Base-by-base conservation (phyloP, 2,329 filamentous ascomycete species). In the Byssochlamys sp. region DNA sequence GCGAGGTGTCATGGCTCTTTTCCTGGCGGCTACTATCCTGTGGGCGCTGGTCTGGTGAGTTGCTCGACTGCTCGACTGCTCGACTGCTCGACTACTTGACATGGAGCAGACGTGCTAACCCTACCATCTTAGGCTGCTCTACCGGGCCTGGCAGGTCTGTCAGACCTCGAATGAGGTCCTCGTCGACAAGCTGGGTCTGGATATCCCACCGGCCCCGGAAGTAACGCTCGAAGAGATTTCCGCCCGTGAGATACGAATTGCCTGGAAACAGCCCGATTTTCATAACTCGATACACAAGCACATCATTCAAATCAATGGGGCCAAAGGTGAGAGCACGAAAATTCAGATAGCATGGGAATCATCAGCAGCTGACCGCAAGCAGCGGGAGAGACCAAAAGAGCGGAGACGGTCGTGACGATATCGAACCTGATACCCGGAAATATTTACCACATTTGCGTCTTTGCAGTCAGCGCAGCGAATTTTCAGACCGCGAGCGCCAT, bases 361-460 rank as follows among this genome's bases (percentile, higher is more conserved):
- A 55, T 51, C 48, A 25, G 26, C 24, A 26, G 53, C 62, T 66
- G 58, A 69, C 45, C 19, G 33, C 52, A 33, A 55, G 61, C 69
- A 90, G 89, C 96, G 62, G 94, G 91, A 65, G 90, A 96, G 68
- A 90, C 91, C 51, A 86, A 84, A 62, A 84, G 85, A 65, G 82
- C 84, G 63, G 90, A 95, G 71, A 90, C 88, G 0, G 89, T 90
- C n/a, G 91, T 96, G 55, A 91, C 89, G 52, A 91, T 99, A 57
- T 91, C 88, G 31, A 90, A 91, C 45, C 80, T 99, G 6, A 86
- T 88, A 65, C 91, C 94, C 0, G 86, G 88, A 62, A 89, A 89
- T 66, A 95, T 91, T 67, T 97, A 97, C 75, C 95, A 95, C 63
- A 86, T 99, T 28, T 87, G 92, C 59, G 90, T 97, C 56, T 89